phyloP scores from a whole-genome alignment of 2,329 filamentous ascomycete genomes.

The Ophiostoma sp. region DNA sequence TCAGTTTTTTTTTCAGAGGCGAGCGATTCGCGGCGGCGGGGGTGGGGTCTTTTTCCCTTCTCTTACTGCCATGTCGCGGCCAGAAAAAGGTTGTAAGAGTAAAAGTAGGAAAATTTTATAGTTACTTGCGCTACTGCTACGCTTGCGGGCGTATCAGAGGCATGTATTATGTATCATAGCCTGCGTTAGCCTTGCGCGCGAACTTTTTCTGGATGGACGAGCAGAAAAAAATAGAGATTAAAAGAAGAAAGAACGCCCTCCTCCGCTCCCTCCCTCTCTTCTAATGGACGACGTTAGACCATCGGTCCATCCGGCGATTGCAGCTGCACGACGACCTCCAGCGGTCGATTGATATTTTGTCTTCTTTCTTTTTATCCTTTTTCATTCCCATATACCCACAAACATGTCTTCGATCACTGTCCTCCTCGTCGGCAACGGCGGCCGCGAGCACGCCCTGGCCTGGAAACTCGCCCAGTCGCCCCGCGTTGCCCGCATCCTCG shows the following conservation, averaged over 20 bases:
- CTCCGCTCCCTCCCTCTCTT: constrained; percentile 9
- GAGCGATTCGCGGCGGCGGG: constrained; percentile 17
- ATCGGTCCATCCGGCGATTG: constrained; percentile 22
- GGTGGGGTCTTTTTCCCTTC: constrained; percentile 17
- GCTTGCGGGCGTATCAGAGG: constrained; percentile 15
- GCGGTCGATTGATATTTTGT: constrained; percentile 5
- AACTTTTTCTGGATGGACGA: constrained; percentile 9
- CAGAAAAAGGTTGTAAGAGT: constrained; percentile 18
- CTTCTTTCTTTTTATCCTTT: constrained; percentile 3
- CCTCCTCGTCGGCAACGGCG: constrained; percentile 87
- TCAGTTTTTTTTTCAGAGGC: neutral
- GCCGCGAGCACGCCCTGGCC: constrained; percentile 87
- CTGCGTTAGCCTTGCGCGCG: constrained; percentile 18
- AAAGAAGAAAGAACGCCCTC: constrained; percentile 16
- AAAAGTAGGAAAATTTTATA: constrained; percentile 13
- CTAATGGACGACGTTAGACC: constrained; percentile 21
- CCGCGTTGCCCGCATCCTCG: constrained; percentile 68
- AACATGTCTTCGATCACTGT: constrained; percentile 37
- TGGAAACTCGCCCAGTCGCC: constrained; percentile 89
- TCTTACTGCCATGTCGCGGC: constrained; percentile 10
- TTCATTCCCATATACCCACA: neutral
- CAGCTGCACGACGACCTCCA: constrained; percentile 17
- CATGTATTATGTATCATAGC: constrained; percentile 14
- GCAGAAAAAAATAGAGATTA: neutral
- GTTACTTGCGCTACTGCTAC: neutral